A percentile compares a stretch with the other conserved stretches of the same genome.
Evolutionary conservation across 139 green algal genomes (phyloP).

Genomic region (Nannochloris sp.): DNA sequence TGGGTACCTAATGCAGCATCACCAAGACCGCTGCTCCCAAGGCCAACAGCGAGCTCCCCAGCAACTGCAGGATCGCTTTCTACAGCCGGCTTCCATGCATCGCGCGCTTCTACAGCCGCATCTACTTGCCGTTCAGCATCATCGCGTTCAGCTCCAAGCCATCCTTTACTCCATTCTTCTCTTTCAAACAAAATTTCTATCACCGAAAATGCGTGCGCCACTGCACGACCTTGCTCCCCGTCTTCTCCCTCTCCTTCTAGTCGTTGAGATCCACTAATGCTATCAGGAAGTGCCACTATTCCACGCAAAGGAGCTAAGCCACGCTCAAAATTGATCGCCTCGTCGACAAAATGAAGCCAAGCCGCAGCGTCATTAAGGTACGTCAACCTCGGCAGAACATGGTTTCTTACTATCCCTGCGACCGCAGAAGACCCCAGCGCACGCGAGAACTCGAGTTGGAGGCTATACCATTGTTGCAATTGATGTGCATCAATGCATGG

Average conservation of each 20-base stretch:
- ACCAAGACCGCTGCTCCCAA: not conserved
- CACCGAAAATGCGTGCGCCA: not conserved
- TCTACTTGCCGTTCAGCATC: constrained; percentile 29
- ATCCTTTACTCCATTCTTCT: constrained; percentile 19
- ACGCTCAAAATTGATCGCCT: constrained; percentile 31
- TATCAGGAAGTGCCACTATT: not conserved
- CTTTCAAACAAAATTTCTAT: constrained; percentile 23
- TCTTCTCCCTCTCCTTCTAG: not conserved
- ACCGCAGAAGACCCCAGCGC: constrained; percentile 22
- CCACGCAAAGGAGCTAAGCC: constrained; percentile 15
- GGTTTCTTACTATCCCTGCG: constrained; percentile 20
- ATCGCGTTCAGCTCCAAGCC: constrained; percentile 33
- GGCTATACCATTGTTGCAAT: constrained; percentile 10
- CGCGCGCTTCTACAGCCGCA: constrained; percentile 5
- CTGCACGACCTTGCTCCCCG: not conserved
- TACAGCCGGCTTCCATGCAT: constrained; percentile 30
- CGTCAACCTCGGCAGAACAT: constrained; percentile 34
- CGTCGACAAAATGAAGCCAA: constrained; percentile 39
- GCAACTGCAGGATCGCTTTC: not conserved
- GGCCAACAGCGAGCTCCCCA: not conserved
- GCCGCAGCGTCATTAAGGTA: constrained; percentile 3
- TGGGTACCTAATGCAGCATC: not conserved
- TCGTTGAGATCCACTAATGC: no score
- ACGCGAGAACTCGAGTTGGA: constrained; percentile 37
- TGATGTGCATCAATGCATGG: constrained; percentile 11